Conservation (phyloP, 2,329 filamentous ascomycete genomes). For the Diaporthe citrichinensis region DNA sequence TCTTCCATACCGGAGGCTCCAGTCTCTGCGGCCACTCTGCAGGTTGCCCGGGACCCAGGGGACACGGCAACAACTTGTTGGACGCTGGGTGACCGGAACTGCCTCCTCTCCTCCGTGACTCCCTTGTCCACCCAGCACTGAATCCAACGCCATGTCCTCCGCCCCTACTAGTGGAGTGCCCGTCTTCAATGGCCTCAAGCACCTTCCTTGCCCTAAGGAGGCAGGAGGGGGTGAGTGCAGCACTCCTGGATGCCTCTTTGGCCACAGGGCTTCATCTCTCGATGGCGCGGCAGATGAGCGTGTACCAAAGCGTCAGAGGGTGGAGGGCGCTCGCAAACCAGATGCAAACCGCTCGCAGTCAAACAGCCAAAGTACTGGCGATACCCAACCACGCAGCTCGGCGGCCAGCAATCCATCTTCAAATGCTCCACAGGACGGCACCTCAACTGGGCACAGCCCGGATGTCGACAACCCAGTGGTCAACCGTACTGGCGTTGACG, state of each 20-base stretch:
- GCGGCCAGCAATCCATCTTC: neutral
- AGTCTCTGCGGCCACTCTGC: slow-evolving; percentile 18
- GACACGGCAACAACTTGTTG: neutral
- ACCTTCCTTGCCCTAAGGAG: slow-evolving; percentile 41
- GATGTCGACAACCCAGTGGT: neutral
- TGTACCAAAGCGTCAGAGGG: slow-evolving; percentile 26
- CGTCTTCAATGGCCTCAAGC: slow-evolving; percentile 41
- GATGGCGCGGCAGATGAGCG: slow-evolving; percentile 32
- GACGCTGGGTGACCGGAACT: neutral
- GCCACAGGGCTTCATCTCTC: slow-evolving; percentile 30
- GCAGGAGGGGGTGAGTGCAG: slow-evolving; percentile 38
- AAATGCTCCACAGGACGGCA: neutral
- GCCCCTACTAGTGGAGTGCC: slow-evolving; percentile 35
- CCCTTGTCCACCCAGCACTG: neutral
- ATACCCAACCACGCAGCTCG: neutral
- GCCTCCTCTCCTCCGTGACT: neutral
- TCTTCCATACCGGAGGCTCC: neutral
- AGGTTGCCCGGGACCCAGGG: neutral
- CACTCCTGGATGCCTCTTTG: slow-evolving; percentile 39
- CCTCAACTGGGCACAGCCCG: neutral
- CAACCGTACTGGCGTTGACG: neutral
- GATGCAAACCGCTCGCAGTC: neutral
- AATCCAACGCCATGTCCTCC: neutral
- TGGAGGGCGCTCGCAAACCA: neutral
- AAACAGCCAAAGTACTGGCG: neutral